Evolutionary conservation across 2,329 filamentous ascomycete genomes (phyloP).

Genomic region (Acrodontium crateriforme): DNA sequence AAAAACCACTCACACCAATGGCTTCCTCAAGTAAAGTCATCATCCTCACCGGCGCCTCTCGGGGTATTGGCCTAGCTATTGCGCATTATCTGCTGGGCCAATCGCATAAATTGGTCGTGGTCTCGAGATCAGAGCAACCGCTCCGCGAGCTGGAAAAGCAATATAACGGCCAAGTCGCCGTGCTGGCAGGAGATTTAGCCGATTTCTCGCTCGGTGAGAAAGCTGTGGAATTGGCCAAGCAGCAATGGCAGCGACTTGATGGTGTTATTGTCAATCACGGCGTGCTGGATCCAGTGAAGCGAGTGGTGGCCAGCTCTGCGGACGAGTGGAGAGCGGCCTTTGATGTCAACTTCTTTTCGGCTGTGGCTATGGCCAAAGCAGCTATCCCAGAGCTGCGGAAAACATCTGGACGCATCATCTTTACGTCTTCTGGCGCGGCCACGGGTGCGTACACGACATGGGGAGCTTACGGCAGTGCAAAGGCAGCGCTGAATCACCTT

Average conservation of each 20-base stretch:
- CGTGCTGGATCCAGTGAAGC: conserved; percentile 58
- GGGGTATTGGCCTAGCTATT: conserved; percentile 51
- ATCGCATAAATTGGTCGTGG: conserved; percentile 42
- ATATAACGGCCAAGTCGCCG: conserved; percentile 40
- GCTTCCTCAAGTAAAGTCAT: conserved; percentile 34
- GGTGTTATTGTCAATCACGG: conserved; percentile 83
- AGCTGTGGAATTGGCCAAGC: conserved; percentile 51
- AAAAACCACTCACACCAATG: no score
- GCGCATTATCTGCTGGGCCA: conserved; percentile 44
- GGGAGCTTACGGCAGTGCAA: conserved; percentile 70
- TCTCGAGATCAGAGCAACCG: conserved; percentile 40
- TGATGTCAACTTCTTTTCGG: conserved; percentile 78
- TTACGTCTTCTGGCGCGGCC: conserved; percentile 70
- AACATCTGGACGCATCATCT: conserved; percentile 56
- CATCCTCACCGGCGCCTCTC: conserved; percentile 47
- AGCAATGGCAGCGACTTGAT: conserved; percentile 55
- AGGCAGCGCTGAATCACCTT: conserved; percentile 73
- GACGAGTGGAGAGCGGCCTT: conserved; percentile 65
- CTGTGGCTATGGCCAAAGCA: conserved; percentile 63
- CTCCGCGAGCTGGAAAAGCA: conserved; percentile 40
- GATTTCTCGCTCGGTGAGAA: conserved; percentile 42
- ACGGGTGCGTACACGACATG: conserved; percentile 52
- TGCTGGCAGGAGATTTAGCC: conserved; percentile 44
- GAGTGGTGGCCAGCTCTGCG: conserved; percentile 51
- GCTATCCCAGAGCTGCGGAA: conserved; percentile 55